Percentiles rank a stretch among this genome's conserved stretches.
phyloP scores from a whole-genome alignment of 495 filamentous ascomycete genomes.

The Coniosporium apollinis region DNA sequence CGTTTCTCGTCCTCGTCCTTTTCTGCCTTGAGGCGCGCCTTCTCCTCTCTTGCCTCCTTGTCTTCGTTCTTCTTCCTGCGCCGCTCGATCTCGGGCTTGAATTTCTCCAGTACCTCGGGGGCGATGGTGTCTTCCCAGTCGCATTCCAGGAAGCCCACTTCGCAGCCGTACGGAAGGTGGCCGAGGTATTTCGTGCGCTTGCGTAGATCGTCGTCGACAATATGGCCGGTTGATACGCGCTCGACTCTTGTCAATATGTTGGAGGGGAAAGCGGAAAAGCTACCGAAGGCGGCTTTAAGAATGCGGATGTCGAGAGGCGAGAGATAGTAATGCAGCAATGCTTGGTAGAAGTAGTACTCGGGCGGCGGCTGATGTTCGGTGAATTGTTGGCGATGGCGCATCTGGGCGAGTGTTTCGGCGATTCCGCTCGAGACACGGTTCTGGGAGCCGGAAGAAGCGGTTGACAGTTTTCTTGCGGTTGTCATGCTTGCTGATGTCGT shows the following conservation, averaged over 20 bases:
- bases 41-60: constrained; percentile 79
- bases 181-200: constrained; percentile 79
- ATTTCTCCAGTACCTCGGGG: constrained; percentile 54
- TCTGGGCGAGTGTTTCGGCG: constrained; percentile 19
- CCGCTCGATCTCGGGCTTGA: constrained; percentile 59
- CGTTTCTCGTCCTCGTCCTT: constrained; percentile 47
- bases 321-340: constrained; percentile 78
- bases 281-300: constrained; percentile 73
- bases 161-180: constrained; percentile 83
- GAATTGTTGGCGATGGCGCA: constrained; percentile 23
- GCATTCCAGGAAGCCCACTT: constrained; percentile 87
- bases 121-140: constrained; percentile 88
- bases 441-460: constrained; percentile 13
- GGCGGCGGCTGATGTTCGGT: constrained; percentile 25
- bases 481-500: constrained; percentile 9
- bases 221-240: constrained; percentile 77
- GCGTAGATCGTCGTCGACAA: constrained; percentile 76
- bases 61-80: constrained; percentile 66
- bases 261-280: constrained; percentile 69
- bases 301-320: constrained; percentile 92
- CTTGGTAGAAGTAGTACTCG: constrained; percentile 77
- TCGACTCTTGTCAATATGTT: constrained; percentile 85
- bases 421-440: constrained; percentile 4
- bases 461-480: neutral
- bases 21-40: constrained; percentile 75